These are phyloP conservation scores for Phytophthora sp. DNA, from an alignment of 352 stramenopile genomes.

Conservation along the genomic window DNA sequence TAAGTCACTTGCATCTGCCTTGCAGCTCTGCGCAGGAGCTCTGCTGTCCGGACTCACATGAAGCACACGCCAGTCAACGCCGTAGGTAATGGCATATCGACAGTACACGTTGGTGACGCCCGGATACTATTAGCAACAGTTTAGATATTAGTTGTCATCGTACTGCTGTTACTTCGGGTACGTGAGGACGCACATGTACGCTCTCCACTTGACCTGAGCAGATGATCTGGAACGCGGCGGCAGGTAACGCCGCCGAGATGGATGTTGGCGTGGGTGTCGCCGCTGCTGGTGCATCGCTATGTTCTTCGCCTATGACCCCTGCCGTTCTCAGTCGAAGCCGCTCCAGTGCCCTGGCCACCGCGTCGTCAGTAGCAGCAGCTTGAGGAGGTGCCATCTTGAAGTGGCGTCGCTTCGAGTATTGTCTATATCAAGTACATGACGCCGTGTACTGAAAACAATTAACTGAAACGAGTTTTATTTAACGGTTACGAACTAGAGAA, in stretches of 20 bases:
- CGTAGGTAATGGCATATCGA: constrained; percentile 92
- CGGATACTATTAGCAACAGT: constrained; percentile 51
- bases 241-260: constrained; percentile 29
- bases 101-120: constrained; percentile 91
- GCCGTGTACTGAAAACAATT: no score
- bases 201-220: constrained; percentile 68
- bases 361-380: constrained; percentile 21
- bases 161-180: neutral
- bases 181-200: constrained; percentile 44
- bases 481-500: no score
- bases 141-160: neutral
- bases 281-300: neutral
- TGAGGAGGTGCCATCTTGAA: constrained; percentile 26
- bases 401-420: constrained; percentile 14
- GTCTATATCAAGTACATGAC: no score
- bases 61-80: constrained; percentile 92
- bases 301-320: neutral
- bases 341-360: constrained; percentile 32
- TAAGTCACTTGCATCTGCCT: constrained; percentile 4
- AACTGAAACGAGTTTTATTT: no score
- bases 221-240: constrained; percentile 58
- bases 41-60: constrained; percentile 51
- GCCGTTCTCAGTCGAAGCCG: constrained; percentile 22
- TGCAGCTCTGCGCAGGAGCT: no score
- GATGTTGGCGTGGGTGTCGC: constrained; percentile 3